Base-by-base conservation (phyloP, 306 rosid genomes). In the Erythrophleum fordii region DNA sequence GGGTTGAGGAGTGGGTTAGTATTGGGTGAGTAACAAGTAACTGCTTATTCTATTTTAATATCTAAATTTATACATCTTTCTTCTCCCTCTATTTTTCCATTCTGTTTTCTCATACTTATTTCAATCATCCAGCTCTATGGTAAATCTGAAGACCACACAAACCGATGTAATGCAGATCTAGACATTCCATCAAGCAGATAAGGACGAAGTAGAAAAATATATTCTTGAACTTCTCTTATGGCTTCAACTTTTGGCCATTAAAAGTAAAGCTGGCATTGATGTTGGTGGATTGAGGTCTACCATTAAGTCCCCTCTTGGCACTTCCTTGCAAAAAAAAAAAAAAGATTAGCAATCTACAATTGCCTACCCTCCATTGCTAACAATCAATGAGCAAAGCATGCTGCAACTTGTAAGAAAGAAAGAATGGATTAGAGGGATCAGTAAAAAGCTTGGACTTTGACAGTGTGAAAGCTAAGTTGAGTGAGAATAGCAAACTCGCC, bases 1-100 rank as follows among this genome's bases (percentile, higher is more conserved):
- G 97, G 97, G 97, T 93, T 6, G 97, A 97, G 23, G 97, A 91
- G 89, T 93, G 97, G 97, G 97, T 97, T 41, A 87, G 61, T 73
- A 79, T 91, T 48, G 90, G 92, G 97, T 93, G 80, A 88, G 97
- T 76, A 29, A 53, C 77, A 74, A 74, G 39, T 73, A 49, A 72
- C 6, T n/a, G 29, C 73, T 42, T 18, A 44, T 75, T 35, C 39
- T 69, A 69, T 59, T 65, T 49, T 46, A 41, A 64, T 46, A 58
- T 82, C 20, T 39, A 44, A 62, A 14, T 34, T 48, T 51, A 10
- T 18, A 5, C 28, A 0, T 31, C 29, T 58, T 23, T 52, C 28
- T 44, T 81, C 53, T 55, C 14, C 23, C 26, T 35, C 42, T 52
- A 35, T 22, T 51, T 53, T 41, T n/a, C 64, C 73, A 60, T 82